Percentiles rank a stretch among this genome's conserved stretches.
Evolutionary conservation across 345 rosid genomes (phyloP).

Genomic region (Brassica incana): DNA sequence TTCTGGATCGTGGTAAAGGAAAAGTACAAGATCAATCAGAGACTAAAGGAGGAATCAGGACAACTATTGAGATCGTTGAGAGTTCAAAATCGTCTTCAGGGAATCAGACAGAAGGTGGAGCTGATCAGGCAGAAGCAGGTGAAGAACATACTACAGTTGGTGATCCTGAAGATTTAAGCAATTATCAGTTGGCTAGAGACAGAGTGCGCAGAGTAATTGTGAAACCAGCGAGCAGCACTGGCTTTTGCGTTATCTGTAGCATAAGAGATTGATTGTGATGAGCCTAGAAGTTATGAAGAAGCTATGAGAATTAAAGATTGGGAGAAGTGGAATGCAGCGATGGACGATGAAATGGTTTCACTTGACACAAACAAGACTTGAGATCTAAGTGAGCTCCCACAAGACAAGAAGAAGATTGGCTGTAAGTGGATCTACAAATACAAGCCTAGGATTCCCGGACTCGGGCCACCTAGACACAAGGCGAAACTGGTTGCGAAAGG

Average conservation of each 20-base stretch:
- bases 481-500: background rate
- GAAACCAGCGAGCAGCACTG: background rate
- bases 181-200: background rate
- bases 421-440: background rate
- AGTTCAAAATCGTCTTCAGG: background rate
- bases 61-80: background rate
- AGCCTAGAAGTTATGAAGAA: background rate
- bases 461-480: background rate
- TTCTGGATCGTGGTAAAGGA: background rate
- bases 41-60: too few relatives aligned
- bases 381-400: background rate
- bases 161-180: background rate
- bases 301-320: background rate
- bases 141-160: too few relatives aligned
- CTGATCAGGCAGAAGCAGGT: too few relatives aligned
- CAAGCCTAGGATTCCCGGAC: background rate
- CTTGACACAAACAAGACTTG: background rate
- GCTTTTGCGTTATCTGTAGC: background rate
- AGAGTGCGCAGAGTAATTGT: background rate
- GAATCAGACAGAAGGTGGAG: too few relatives aligned
- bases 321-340: background rate
- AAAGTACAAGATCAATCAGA: too few relatives aligned
- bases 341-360: background rate
- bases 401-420: background rate
- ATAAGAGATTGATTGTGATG: too few relatives aligned